Conservation (phyloP, 176 grass and related monocot species). For the Bolboschoenus planiculmis region DNA sequence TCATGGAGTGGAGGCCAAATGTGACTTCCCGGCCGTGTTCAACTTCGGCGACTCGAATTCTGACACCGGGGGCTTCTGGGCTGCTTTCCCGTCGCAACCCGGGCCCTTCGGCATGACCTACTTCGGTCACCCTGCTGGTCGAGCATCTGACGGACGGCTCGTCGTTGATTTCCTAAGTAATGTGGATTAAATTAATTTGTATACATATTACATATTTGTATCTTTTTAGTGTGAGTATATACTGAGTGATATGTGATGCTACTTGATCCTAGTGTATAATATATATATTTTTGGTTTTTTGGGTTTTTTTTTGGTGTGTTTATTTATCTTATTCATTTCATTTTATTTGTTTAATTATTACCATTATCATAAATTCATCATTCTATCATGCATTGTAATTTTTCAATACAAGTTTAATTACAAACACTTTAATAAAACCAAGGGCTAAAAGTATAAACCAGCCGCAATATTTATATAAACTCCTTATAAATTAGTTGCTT, state of each 20-base stretch:
- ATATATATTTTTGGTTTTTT: not conserved
- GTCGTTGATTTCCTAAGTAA: slow-evolving; percentile 69
- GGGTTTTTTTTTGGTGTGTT: not conserved
- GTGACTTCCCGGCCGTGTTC: slow-evolving; percentile 48
- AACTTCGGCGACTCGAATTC: slow-evolving; percentile 61
- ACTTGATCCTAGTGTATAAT: not conserved
- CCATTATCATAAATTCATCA: too few relatives aligned
- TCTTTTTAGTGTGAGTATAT: too few relatives aligned
- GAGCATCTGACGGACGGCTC: slow-evolving; percentile 64
- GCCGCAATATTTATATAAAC: not conserved
- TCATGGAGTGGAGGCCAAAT: slow-evolving; percentile 11
- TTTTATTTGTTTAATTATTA: not conserved
- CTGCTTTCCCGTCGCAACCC: slow-evolving; percentile 53
- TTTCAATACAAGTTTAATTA: too few relatives aligned
- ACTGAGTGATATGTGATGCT: not conserved
- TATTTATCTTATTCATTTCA: not conserved
- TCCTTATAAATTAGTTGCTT: not conserved
- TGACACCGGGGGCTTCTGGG: slow-evolving; percentile 67
- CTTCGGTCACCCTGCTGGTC: slow-evolving; percentile 44
- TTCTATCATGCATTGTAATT: too few relatives aligned
- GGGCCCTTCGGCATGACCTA: slow-evolving; percentile 67
- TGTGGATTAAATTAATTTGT: not conserved
- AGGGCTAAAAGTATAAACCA: not conserved
- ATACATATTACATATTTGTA: too few relatives aligned
- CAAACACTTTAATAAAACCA: not conserved